Conservation (phyloP, 2,329 filamentous ascomycete genomes). For the Nectriaceae sp. region DNA sequence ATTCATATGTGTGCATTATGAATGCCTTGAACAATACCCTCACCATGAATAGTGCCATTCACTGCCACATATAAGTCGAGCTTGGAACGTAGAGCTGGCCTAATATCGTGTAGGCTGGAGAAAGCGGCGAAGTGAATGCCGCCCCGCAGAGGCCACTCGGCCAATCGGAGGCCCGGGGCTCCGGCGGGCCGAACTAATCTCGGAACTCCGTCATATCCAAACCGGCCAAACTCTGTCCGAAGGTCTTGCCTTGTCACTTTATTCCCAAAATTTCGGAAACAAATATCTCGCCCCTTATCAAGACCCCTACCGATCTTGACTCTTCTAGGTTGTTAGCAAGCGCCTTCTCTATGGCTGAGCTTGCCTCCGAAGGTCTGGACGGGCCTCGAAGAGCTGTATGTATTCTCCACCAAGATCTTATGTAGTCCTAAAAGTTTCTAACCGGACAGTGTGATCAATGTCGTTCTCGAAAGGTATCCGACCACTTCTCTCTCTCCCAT, state of each 20-base stretch:
- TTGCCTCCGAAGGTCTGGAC: conserved; percentile 3
- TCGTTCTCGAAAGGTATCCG: conserved; percentile 4
- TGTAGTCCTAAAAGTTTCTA: background rate
- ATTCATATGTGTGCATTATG: too few relatives aligned
- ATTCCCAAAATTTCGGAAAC: background rate
- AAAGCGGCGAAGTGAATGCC: too few relatives aligned
- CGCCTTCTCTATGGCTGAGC: background rate
- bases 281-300: background rate
- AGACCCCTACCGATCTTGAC: background rate
- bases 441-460: conserved; percentile 6
- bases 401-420: background rate
- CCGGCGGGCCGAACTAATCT: conserved; percentile 3
- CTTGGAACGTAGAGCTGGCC: too few relatives aligned
- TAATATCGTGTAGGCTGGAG: too few relatives aligned
- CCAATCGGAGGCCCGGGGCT: conserved; percentile 7
- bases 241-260: background rate
- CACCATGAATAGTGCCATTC: too few relatives aligned
- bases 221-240: too few relatives aligned
- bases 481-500: background rate
- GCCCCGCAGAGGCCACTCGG: too few relatives aligned
- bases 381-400: conserved; percentile 6
- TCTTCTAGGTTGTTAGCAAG: background rate
- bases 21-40: too few relatives aligned
- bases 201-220: background rate
- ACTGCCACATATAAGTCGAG: too few relatives aligned